Evolutionary conservation across 2,329 filamentous ascomycete species (phyloP).

Genomic region (Penicillium sp.): DNA sequence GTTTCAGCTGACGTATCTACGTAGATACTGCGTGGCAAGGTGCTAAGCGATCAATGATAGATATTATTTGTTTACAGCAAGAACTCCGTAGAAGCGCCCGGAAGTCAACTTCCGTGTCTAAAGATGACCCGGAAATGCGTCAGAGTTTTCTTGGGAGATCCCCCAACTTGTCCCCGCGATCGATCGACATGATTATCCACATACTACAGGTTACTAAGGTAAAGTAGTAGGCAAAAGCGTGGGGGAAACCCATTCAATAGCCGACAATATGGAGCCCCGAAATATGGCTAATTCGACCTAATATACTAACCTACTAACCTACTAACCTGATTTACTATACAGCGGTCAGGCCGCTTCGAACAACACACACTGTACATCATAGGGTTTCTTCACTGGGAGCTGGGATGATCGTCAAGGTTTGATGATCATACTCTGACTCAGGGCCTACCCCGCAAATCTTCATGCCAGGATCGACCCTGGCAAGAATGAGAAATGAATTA

Average conservation of each 20-base stretch:
- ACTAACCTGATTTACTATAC: background rate
- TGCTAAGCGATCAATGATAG: no score
- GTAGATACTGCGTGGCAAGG: background rate
- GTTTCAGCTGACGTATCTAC: conserved; percentile 11
- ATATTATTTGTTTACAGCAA: background rate
- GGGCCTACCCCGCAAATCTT: conserved; percentile 16
- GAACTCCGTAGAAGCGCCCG: background rate
- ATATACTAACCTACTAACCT: no score
- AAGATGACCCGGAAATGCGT: background rate
- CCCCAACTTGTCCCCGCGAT: conserved; percentile 10
- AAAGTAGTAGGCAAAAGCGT: conserved; percentile 5
- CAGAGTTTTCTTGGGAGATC: conserved; percentile 4
- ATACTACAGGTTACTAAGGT: conserved; percentile 1
- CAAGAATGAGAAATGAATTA: background rate
- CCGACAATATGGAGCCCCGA: background rate
- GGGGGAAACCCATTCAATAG: conserved; percentile 6
- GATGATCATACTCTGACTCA: conserved; percentile 10
- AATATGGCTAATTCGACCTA: background rate
- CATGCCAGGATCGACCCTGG: conserved; percentile 4
- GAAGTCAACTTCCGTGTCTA: conserved; percentile 8
- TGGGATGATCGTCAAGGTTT: conserved; percentile 13
- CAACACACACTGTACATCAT: background rate
- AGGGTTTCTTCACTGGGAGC: background rate
- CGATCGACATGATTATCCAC: conserved; percentile 15
- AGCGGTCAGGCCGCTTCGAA: background rate